phyloP scores from a whole-genome alignment of 2,329 filamentous ascomycete species.

The Aspergillus sp. region DNA sequence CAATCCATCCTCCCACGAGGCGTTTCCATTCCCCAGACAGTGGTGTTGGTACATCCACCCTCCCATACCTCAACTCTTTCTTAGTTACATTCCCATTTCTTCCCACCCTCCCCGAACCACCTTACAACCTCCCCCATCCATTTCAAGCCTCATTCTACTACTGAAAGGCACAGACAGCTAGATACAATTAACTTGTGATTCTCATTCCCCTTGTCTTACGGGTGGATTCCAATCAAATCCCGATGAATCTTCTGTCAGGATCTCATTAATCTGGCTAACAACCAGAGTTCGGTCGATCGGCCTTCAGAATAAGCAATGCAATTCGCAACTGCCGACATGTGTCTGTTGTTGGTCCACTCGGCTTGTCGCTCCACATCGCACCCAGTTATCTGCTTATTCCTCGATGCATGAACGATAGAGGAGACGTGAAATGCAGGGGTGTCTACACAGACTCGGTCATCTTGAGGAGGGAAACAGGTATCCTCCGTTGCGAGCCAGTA shows the following conservation, averaged over 20 bases:
- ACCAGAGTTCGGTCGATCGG: neutral
- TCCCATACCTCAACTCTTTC: neutral
- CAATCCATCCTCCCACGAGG: neutral
- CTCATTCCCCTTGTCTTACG: neutral
- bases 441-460: neutral
- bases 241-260: neutral
- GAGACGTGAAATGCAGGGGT: neutral
- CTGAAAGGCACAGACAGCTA: neutral
- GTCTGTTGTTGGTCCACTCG: constrained; percentile 2
- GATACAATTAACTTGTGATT: neutral
- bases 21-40: neutral
- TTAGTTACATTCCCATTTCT: neutral
- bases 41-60: neutral
- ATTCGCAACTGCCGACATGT: constrained; percentile 2
- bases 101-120: too few relatives aligned
- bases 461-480: neutral
- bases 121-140: neutral
- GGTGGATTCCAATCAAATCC: neutral
- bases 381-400: neutral
- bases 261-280: neutral
- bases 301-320: neutral
- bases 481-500: neutral
- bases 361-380: neutral
- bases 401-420: neutral
- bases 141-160: neutral